Evolutionary conservation across 257 asterid species (phyloP), one percentile per base, ranked within the genome.

Genomic region (Anisodus acutangulus): DNA sequence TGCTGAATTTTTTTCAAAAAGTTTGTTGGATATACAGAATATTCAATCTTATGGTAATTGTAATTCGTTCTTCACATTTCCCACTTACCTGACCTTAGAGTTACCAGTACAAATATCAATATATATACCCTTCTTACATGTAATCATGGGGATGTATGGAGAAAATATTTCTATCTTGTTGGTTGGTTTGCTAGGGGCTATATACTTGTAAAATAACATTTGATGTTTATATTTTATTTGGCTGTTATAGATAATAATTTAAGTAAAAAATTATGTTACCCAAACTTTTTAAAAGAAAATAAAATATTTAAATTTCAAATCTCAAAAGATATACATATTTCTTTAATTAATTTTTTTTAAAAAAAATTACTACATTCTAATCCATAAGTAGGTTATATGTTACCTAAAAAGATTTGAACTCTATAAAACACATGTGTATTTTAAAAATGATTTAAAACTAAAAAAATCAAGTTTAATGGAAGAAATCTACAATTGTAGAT

Each of bases 1-100:
- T 84, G 71, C 86, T 86, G 83, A 79, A 83, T 82, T 83, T 12
- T 0, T 2, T 57, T 47, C 85, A 87, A 81, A 87, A 86, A 37
- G 82, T 37, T 45, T 37, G 49, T 35, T 13, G 1, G 35, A 31
- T 31, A 31, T 31, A 31, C 35, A 71, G 83, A 82, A 79, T 82
- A 84, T 82, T 78, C 69, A 11, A 59, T 78, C 80, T 51, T 66
- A 80, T 80, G 64, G 79, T 41, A 70, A 41, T 39, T 26, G 85
- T 72, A 66, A 82, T 85, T 55, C 78, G 83, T 82, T 76, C 60
- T 85, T 53, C 83, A 71, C 70, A 66, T 41, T 63, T 80, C 78
- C 41, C 62, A 79, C 62, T 37, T 72, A 45, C 47, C 78, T 60
- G 5, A 31, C 59, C 82, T n/a, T 47, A 67, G 51, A 49, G 31